A percentile compares a stretch with the other conserved stretches of the same genome.
Conservation (phyloP, 1,284 basidiomycete genomes). For the Ganoderma boninense region DNA sequence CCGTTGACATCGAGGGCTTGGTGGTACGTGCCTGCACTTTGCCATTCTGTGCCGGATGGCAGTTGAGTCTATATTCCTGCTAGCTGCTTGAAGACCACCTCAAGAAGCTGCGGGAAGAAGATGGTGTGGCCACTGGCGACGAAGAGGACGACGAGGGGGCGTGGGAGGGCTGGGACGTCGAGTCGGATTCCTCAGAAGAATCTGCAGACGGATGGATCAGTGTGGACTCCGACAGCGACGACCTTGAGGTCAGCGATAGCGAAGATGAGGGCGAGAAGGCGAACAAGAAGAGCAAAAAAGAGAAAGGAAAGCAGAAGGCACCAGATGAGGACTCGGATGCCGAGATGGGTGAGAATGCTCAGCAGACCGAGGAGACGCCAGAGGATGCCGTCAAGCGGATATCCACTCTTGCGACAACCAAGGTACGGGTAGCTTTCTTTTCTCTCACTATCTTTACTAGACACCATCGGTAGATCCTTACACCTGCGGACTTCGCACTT, state of each 20-base stretch:
- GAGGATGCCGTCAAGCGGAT: conserved; percentile 45
- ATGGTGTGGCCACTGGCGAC: conserved; percentile 58
- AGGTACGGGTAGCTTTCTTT: conserved; percentile 52
- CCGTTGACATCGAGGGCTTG: conserved; percentile 91
- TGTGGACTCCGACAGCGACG: conserved; percentile 79
- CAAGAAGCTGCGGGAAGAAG: conserved; percentile 72
- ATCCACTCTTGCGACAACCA: conserved; percentile 81
- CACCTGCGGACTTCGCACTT: conserved; percentile 96
- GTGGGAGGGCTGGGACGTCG: conserved; percentile 94
- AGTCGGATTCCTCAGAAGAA: conserved; percentile 62
- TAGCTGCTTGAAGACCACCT: conserved; percentile 89
- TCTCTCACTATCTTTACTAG: conserved; percentile 17
- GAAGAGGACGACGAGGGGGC: conserved; percentile 76
- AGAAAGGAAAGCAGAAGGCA: conserved; percentile 40
- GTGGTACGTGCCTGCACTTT: conserved; percentile 57
- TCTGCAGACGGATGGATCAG: conserved; percentile 89
- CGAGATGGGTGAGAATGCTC: conserved; percentile 31
- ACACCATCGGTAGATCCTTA: conserved; percentile 79
- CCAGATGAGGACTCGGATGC: conserved; percentile 26
- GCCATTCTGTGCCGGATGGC: background rate
- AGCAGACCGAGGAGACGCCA: conserved; percentile 34
- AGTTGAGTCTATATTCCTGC: background rate
- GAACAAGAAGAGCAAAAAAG: conserved; percentile 46
- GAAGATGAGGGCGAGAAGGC: conserved; percentile 75
- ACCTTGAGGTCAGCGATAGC: conserved; percentile 85